These are phyloP conservation scores for Apiosordaria backusii DNA, from an alignment of 495 filamentous ascomycete species.

Conservation along the genomic window DNA sequence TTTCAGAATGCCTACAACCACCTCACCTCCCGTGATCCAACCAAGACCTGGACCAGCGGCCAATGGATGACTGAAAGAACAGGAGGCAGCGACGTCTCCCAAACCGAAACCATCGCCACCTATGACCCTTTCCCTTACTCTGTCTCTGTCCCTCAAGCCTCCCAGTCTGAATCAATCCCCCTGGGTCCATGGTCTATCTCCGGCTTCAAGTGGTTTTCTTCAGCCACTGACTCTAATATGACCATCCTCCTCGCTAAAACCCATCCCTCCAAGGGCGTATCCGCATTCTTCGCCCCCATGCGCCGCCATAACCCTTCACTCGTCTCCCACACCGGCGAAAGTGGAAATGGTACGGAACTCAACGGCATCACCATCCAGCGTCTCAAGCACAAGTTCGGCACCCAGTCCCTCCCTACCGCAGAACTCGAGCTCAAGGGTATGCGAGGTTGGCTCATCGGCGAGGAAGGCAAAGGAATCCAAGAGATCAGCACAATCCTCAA, in stretches of 20 bases:
- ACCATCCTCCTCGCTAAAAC: constrained; percentile 68
- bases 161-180: constrained; percentile 35
- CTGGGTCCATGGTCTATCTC: constrained; percentile 59
- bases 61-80: constrained; percentile 87
- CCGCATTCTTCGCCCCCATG: constrained; percentile 66
- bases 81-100: constrained; percentile 69
- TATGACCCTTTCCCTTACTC: constrained; percentile 22
- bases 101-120: constrained; percentile 62
- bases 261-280: constrained; percentile 47
- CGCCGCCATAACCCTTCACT: constrained; percentile 41
- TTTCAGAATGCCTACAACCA: constrained; percentile 49
- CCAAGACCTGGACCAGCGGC: constrained; percentile 66
- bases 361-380: constrained; percentile 68
- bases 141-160: constrained; percentile 16
- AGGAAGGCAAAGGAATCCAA: constrained; percentile 58
- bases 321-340: constrained; percentile 19
- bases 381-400: constrained; percentile 69
- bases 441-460: constrained; percentile 63
- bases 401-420: constrained; percentile 64
- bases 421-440: constrained; percentile 60
- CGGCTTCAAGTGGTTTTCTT: constrained; percentile 78
- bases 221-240: constrained; percentile 68
- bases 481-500: constrained; percentile 66
- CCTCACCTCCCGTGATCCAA: constrained; percentile 53
- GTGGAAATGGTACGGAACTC: constrained; percentile 41